Percentiles rank a stretch among this genome's conserved stretches.
These are phyloP conservation scores for Penicillium robsamsonii DNA, from an alignment of 495 filamentous ascomycete species.

Conservation along the genomic window DNA sequence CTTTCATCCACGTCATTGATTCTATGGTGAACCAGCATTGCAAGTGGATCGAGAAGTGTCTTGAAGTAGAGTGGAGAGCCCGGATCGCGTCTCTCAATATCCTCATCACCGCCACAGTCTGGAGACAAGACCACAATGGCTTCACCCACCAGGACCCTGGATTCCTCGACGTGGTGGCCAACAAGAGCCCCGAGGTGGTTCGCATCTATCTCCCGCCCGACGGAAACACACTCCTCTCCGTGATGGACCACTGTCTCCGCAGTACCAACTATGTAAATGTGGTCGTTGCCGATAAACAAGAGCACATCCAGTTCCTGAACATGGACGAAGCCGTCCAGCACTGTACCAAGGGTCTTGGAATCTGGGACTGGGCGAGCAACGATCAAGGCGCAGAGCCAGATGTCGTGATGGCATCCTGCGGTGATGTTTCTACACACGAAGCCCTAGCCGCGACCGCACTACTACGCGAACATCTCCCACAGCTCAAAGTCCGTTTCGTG, in stretches of 20 bases:
- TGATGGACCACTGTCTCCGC: constrained; percentile 67
- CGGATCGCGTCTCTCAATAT: constrained; percentile 71
- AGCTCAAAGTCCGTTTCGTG: constrained; percentile 69
- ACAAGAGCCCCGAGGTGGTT: constrained; percentile 72
- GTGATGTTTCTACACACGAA: constrained; percentile 69
- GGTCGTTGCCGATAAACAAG: constrained; percentile 72
- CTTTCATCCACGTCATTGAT: constrained; percentile 76
- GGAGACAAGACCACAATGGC: constrained; percentile 77
- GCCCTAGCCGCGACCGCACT: constrained; percentile 65
- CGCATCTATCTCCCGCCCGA: constrained; percentile 76
- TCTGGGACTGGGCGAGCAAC: constrained; percentile 58
- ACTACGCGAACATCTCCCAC: constrained; percentile 60
- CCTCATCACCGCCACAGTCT: constrained; percentile 69
- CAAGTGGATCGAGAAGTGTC: constrained; percentile 76
- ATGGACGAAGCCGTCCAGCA: constrained; percentile 67
- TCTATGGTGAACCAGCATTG: constrained; percentile 79
- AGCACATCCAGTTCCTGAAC: constrained; percentile 66
- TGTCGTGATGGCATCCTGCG: constrained; percentile 67
- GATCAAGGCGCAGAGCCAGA: constrained; percentile 64
- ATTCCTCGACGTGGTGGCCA: constrained; percentile 71
- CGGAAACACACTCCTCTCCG: constrained; percentile 67
- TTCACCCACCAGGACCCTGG: constrained; percentile 78
- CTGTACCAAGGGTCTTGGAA: constrained; percentile 66
- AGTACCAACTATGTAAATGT: constrained; percentile 75
- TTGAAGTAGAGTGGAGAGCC: constrained; percentile 67